Percentiles rank a stretch among this genome's conserved stretches.
Evolutionary conservation across 371 early-diverging fungal species (phyloP).

Genomic region (Mucor circinelloides): DNA sequence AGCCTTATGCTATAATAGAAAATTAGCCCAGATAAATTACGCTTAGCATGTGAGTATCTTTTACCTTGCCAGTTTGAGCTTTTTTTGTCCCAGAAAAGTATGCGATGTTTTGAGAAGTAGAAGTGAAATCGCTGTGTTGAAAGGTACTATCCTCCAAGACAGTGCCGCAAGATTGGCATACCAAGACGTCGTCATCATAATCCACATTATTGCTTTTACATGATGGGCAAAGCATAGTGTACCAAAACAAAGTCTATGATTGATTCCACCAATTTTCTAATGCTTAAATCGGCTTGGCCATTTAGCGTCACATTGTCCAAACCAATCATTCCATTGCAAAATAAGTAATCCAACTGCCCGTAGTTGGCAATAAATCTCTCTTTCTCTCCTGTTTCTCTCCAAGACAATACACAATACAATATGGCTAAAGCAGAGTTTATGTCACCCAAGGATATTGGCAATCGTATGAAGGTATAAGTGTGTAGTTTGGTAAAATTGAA

Average conservation of each 20-base stretch:
- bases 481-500: not conserved
- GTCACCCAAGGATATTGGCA: slow-evolving; percentile 84
- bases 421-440: slow-evolving; percentile 82
- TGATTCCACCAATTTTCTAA: too few species aligned
- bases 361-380: not conserved
- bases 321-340: not conserved
- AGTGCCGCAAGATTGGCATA: not conserved
- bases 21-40: not conserved
- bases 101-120: not conserved
- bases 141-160: not conserved
- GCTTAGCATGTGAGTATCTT: not conserved
- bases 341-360: not conserved
- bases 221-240: not conserved
- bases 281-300: not conserved
- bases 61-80: not conserved
- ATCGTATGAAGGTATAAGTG: slow-evolving; percentile 67
- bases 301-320: not conserved
- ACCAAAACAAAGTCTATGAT: not conserved
- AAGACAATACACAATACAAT: not conserved
- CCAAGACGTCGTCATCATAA: not conserved
- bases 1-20: not conserved
- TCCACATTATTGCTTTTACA: not conserved
- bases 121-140: not conserved
- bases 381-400: not conserved
- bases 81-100: not conserved